These are phyloP conservation scores for Vavraia culicis DNA, from an alignment of 371 early-diverging fungal species.

Conservation along the genomic window DNA sequence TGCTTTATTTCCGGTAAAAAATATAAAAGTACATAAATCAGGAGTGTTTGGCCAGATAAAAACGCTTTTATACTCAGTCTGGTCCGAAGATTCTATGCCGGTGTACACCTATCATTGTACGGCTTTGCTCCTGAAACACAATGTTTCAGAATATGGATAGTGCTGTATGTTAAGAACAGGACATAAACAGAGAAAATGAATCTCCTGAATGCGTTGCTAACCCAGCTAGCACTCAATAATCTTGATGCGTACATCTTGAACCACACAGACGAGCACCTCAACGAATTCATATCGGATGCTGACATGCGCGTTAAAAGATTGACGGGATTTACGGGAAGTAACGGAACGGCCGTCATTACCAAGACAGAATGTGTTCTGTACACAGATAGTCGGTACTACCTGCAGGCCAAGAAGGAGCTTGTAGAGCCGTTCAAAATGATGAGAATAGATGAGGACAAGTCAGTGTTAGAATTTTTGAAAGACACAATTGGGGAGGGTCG, in stretches of 20 bases:
- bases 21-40: too few species aligned
- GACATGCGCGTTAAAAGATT: conserved; percentile 76
- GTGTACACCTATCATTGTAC: too few species aligned
- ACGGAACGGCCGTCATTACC: conserved; percentile 61
- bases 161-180: too few species aligned
- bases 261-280: conserved; percentile 45
- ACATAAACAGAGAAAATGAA: too few species aligned
- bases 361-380: conserved; percentile 54
- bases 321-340: conserved; percentile 85
- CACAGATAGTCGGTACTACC: conserved; percentile 89
- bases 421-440: conserved; percentile 34
- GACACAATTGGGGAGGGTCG: conserved; percentile 2
- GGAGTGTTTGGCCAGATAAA: too few species aligned
- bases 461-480: conserved; percentile 17
- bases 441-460: conserved; percentile 54
- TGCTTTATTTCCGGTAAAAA: too few species aligned
- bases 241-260: conserved; percentile 32
- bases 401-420: conserved; percentile 76
- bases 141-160: too few species aligned
- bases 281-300: conserved; percentile 74
- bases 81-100: too few species aligned
- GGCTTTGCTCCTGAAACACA: too few species aligned
- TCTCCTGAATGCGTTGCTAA: not conserved
- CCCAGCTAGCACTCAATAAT: conserved; percentile 1
- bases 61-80: too few species aligned